phyloP scores from a whole-genome alignment of 1,139 yeast genomes.

The Debaryomyces singareniensis region DNA sequence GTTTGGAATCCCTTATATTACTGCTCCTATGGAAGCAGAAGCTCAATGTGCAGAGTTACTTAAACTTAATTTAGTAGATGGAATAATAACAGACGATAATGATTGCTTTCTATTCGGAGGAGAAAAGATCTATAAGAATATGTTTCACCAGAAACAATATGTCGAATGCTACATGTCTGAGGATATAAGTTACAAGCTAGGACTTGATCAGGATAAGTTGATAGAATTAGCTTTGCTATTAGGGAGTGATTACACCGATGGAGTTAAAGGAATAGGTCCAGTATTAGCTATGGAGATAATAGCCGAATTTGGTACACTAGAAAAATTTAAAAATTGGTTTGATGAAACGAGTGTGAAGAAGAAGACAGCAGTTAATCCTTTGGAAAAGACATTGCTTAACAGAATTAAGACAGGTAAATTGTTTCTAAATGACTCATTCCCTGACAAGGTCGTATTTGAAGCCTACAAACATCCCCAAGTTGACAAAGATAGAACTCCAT shows the following conservation, averaged over 20 bases:
- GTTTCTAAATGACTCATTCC: constrained; percentile 60
- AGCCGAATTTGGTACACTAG: constrained; percentile 64
- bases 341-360: constrained; percentile 10
- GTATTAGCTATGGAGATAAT: constrained; percentile 89
- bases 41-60: constrained; percentile 89
- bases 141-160: constrained; percentile 90
- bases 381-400: constrained; percentile 41
- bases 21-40: constrained; percentile 98
- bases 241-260: constrained; percentile 94
- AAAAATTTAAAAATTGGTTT: constrained; percentile 33
- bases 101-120: constrained; percentile 97
- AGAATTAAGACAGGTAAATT: constrained; percentile 56
- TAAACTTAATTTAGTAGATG: constrained; percentile 72
- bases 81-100: constrained; percentile 94
- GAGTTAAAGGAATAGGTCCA: constrained; percentile 87
- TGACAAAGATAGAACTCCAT: constrained; percentile 68
- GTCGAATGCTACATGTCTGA: constrained; percentile 75
- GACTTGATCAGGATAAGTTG: constrained; percentile 54
- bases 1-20: constrained; percentile 89
- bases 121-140: constrained; percentile 73
- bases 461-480: constrained; percentile 82
- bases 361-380: constrained; percentile 20
- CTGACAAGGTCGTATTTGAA: constrained; percentile 58
- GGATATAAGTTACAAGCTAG: constrained; percentile 59
- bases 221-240: constrained; percentile 75